Evolutionary conservation across 2,329 filamentous ascomycete species (phyloP).

Genomic region (Cladophialophora psammophila): DNA sequence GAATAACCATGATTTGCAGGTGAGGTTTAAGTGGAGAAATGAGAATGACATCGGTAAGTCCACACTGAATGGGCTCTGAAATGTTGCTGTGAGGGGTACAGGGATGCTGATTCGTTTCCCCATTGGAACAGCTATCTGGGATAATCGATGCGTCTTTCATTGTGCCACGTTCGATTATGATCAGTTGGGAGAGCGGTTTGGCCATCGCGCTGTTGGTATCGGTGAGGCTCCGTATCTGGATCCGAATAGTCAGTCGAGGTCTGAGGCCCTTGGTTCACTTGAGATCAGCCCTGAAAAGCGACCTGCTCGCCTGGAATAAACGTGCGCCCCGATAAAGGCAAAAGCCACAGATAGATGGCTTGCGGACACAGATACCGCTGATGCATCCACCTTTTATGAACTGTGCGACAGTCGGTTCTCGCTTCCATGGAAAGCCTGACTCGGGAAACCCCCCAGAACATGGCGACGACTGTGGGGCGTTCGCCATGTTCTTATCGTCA

Average conservation of each 20-base stretch:
- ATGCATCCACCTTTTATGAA: not conserved
- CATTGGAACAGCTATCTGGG: slow-evolving; percentile 44
- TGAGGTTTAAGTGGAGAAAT: slow-evolving; percentile 59
- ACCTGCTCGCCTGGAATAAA: not conserved
- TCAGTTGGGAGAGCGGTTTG: slow-evolving; percentile 43
- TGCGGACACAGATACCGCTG: not conserved
- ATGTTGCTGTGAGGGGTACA: not conserved
- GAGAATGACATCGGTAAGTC: slow-evolving; percentile 54
- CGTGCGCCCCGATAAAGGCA: not conserved
- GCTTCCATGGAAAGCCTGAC: not conserved
- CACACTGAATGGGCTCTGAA: not conserved
- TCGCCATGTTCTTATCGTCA: not conserved
- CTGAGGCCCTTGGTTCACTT: slow-evolving; percentile 25
- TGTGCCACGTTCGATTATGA: slow-evolving; percentile 46
- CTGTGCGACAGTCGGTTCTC: not conserved
- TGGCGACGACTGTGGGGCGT: not conserved
- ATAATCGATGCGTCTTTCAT: slow-evolving; percentile 46
- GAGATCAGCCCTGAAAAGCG: not conserved
- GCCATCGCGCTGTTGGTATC: slow-evolving; percentile 45
- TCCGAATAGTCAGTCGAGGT: slow-evolving; percentile 42
- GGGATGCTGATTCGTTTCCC: not conserved
- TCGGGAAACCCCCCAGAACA: not conserved
- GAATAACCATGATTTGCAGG: slow-evolving; percentile 61
- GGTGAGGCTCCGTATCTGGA: slow-evolving; percentile 48
- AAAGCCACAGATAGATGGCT: not conserved